Percentiles rank a stretch among this genome's conserved stretches.
These are phyloP conservation scores for Pleurostoma richardsiae DNA, from an alignment of 2,329 filamentous ascomycete species.

Conservation along the genomic window DNA sequence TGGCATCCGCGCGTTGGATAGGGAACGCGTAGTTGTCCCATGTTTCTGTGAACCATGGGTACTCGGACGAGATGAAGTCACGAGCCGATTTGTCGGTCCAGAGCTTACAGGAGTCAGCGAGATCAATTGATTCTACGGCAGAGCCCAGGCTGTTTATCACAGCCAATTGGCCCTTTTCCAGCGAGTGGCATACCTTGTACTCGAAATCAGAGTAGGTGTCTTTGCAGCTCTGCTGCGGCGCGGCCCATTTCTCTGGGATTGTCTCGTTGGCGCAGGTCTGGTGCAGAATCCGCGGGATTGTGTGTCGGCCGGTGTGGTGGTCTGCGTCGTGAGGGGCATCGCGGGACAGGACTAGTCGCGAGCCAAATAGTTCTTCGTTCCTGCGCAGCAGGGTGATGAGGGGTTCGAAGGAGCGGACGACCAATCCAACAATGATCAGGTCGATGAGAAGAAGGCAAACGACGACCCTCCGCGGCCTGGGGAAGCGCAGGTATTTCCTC, in stretches of 20 bases:
- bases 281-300: conserved; percentile 72
- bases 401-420: conserved; percentile 65
- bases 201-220: conserved; percentile 67
- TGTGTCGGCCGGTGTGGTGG: conserved; percentile 22
- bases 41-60: conserved; percentile 67
- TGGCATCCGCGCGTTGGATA: conserved; percentile 67
- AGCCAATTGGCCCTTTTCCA: not conserved
- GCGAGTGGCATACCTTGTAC: conserved; percentile 55
- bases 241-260: conserved; percentile 62
- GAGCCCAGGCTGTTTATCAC: not conserved
- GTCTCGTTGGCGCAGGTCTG: conserved; percentile 68
- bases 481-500: conserved; percentile 15
- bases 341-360: conserved; percentile 14
- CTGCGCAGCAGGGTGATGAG: conserved; percentile 62
- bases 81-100: conserved; percentile 66
- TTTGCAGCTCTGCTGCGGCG: conserved; percentile 61
- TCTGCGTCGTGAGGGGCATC: not conserved
- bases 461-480: conserved; percentile 21
- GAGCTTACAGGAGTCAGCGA: conserved; percentile 35
- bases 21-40: conserved; percentile 66
- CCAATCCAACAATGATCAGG: conserved; percentile 55
- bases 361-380: conserved; percentile 23
- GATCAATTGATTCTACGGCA: too few relatives aligned
- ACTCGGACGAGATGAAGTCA: conserved; percentile 64
- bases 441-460: conserved; percentile 60